Base-by-base conservation (phyloP, 2,329 filamentous ascomycete species). In the Basipetospora chlamydospora region DNA sequence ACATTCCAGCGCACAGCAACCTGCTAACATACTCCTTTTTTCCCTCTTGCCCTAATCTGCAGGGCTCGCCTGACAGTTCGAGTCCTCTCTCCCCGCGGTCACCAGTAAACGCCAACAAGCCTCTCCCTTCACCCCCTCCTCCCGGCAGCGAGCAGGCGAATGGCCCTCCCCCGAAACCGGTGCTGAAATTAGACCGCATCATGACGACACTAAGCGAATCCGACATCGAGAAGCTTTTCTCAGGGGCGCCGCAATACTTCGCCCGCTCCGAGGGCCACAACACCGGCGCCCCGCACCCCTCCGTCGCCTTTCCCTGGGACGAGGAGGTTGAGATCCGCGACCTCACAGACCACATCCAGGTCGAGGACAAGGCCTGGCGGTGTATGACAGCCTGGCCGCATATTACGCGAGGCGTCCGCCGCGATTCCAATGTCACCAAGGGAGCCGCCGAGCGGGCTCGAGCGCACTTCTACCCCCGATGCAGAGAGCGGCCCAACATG, bases 171-270 rank as follows among this genome's bases (percentile, higher is more conserved):
- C 51, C 52, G 39, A 63, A 55, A 43, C 64, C 63, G 25, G 53
- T 65, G 39, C 52, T 73, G 41, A 70, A 63, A 47, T 55, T 74
- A 26, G 58, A 64, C 42, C 63, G 65, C 51, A 76, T 73, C 56
- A 77, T 77, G 64, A 61, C 70, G 30, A 66, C 66, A 33, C 59
- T 80, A 40, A 66, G 57, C 46, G 64, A 72, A 31, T 58, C 63
- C 28, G 73, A 80, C 44, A 59, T 83, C 35, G 73, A 77, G 56
- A 73, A 74, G 53, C 66, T 83, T 47, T 84, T 83, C 60, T 80
- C 77, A 18, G 78, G 79, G n/a, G 79, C 79, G 29, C 79, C 79
- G 43, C 77, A 81, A 51, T 83, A 78, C 59, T 76, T 74, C 52
- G 67, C 72, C 44, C 66, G 70, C 36, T 67, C 64, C 40, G 67